phyloP scores from a whole-genome alignment of 2,329 filamentous ascomycete genomes.

The Paracamarosporium sp. region DNA sequence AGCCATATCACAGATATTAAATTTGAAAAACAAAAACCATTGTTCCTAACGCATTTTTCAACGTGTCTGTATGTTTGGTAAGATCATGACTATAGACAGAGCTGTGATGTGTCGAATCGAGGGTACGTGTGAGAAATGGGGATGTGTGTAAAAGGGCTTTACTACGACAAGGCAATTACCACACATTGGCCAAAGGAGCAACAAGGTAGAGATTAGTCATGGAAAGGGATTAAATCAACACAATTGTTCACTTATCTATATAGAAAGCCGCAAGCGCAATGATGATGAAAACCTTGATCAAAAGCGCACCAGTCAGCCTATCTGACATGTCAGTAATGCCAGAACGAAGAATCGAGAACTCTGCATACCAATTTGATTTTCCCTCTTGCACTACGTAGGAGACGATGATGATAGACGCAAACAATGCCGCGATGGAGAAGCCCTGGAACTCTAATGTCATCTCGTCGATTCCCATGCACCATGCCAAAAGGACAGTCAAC shows the following conservation, averaged over 20 bases:
- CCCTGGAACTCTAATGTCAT: conserved; percentile 16
- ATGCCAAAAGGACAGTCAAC: conserved; percentile 11
- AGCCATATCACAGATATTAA: too few species aligned
- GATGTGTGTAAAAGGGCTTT: too few species aligned
- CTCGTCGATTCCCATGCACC: conserved; percentile 14
- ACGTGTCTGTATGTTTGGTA: too few species aligned
- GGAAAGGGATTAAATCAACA: too few species aligned
- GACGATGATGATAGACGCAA: conserved; percentile 12
- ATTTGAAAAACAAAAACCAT: too few species aligned
- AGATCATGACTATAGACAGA: too few species aligned
- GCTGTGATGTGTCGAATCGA: too few species aligned
- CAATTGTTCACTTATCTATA: neutral
- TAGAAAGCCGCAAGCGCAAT: conserved; percentile 7
- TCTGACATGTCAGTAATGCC: neutral
- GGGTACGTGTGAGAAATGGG: too few species aligned
- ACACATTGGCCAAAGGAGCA: too few species aligned
- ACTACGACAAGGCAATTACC: too few species aligned
- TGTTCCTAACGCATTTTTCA: too few species aligned
- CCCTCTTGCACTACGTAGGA: conserved; percentile 11
- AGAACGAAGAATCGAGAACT: neutral
- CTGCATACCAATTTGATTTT: conserved; percentile 13
- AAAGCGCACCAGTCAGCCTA: conserved; percentile 8
- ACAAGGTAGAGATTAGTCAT: too few species aligned
- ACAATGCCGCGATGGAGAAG: conserved; percentile 8
- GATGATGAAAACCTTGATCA: conserved; percentile 9